phyloP scores from a whole-genome alignment of 2,329 filamentous ascomycete genomes.

The Pseudogymnoascus sp. region DNA sequence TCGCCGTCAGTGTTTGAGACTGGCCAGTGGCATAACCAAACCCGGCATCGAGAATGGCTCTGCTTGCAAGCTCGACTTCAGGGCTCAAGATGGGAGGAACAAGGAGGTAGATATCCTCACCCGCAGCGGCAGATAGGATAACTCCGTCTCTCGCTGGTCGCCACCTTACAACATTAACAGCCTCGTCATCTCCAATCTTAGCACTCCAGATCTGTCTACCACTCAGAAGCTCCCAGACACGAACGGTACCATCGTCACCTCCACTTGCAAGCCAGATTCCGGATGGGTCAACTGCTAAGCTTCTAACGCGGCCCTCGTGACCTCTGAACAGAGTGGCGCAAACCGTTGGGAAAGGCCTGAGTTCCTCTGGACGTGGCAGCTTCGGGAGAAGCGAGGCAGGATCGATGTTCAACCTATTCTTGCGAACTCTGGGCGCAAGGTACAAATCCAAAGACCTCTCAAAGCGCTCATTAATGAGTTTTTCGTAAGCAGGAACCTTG shows the following conservation, averaged over 20 bases:
- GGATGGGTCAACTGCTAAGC: constrained; percentile 74
- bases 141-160: constrained; percentile 73
- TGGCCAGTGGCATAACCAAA: constrained; percentile 82
- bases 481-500: constrained; percentile 84
- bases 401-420: constrained; percentile 95
- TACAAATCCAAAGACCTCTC: constrained; percentile 94
- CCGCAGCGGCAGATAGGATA: constrained; percentile 74
- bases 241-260: constrained; percentile 86
- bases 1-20: constrained; percentile 41
- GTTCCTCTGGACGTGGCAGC: constrained; percentile 82
- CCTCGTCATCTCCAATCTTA: constrained; percentile 66
- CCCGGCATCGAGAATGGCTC: constrained; percentile 74
- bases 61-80: constrained; percentile 64
- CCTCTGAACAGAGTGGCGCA: constrained; percentile 82
- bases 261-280: constrained; percentile 84
- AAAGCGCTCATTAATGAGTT: constrained; percentile 90
- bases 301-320: constrained; percentile 81
- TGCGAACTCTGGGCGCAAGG: constrained; percentile 80
- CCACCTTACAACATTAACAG: constrained; percentile 85
- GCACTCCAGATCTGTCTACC: constrained; percentile 83
- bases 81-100: constrained; percentile 66
- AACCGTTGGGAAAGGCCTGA: constrained; percentile 89
- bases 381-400: constrained; percentile 88
- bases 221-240: constrained; percentile 81
- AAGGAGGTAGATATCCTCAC: constrained; percentile 79